These are phyloP conservation scores for Aspergillus sojae DNA, from an alignment of 2,329 filamentous ascomycete genomes.

Conservation along the genomic window DNA sequence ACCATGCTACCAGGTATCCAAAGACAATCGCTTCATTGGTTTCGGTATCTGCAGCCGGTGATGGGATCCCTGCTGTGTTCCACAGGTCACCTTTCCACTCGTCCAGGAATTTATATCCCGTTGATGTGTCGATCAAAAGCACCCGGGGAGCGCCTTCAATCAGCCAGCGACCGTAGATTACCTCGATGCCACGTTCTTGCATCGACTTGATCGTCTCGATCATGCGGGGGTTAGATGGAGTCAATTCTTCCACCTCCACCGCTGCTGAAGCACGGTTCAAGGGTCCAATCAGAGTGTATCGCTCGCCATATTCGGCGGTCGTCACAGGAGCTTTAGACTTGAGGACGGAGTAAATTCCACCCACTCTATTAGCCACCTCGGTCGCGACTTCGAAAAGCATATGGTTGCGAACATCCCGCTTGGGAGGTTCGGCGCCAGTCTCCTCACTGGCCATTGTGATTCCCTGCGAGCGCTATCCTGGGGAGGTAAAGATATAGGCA, in stretches of 20 bases:
- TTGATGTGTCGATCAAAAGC: slow-evolving; percentile 91
- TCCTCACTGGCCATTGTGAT: slow-evolving; percentile 19
- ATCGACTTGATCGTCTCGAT: slow-evolving; percentile 85
- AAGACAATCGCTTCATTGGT: slow-evolving; percentile 98
- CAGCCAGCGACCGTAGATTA: slow-evolving; percentile 93
- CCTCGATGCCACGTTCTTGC: slow-evolving; percentile 86
- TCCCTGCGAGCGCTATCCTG: neutral
- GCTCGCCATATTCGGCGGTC: slow-evolving; percentile 96
- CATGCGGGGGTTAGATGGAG: slow-evolving; percentile 78
- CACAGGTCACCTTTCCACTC: slow-evolving; percentile 98
- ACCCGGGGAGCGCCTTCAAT: slow-evolving; percentile 96
- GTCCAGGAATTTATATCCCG: slow-evolving; percentile 84
- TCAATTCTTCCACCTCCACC: slow-evolving; percentile 95
- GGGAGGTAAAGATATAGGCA: neutral
- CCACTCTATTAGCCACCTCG: slow-evolving; percentile 96
- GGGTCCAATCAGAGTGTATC: slow-evolving; percentile 93
- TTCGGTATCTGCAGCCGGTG: slow-evolving; percentile 86
- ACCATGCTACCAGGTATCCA: slow-evolving; percentile 97
- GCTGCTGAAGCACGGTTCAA: slow-evolving; percentile 90
- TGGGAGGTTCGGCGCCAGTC: slow-evolving; percentile 33
- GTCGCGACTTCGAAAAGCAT: slow-evolving; percentile 95
- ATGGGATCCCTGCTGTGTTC: slow-evolving; percentile 91
- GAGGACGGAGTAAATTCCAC: slow-evolving; percentile 98
- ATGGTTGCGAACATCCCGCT: slow-evolving; percentile 86
- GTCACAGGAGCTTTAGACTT: slow-evolving; percentile 99